A percentile compares a stretch with the other conserved stretches of the same genome.
phyloP scores from a whole-genome alignment of 2,329 filamentous ascomycete genomes.

The Acarospora socialis region DNA sequence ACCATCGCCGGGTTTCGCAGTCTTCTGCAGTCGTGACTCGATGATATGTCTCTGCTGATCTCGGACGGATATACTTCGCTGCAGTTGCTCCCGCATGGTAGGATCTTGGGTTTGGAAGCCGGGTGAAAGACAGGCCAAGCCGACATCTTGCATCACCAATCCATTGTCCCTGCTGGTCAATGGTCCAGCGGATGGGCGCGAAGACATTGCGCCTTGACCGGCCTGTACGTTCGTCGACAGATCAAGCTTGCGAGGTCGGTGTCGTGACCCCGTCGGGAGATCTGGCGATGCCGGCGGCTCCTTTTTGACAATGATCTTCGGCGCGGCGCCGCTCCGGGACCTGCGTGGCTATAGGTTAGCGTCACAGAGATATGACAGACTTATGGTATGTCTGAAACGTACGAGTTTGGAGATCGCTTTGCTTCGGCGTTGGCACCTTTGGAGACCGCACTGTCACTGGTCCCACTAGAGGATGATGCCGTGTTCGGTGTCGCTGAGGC shows the following conservation, averaged over 20 bases:
- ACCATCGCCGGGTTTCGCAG: conserved; percentile 63
- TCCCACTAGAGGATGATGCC: conserved; percentile 21
- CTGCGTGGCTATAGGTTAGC: conserved; percentile 7
- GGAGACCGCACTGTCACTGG: conserved; percentile 22
- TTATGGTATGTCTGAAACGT: too few relatives aligned
- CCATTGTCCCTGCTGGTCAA: conserved; percentile 64
- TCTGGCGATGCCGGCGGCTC: conserved; percentile 71
- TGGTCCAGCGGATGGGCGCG: conserved; percentile 51
- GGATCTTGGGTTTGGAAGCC: conserved; percentile 94
- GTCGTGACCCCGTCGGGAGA: conserved; percentile 40
- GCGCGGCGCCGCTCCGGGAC: conserved; percentile 39
- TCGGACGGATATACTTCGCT: conserved; percentile 81
- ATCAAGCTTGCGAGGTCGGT: conserved; percentile 32
- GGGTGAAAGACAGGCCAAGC: conserved; percentile 83
- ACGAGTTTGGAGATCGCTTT: conserved; percentile 21
- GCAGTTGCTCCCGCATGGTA: conserved; percentile 88
- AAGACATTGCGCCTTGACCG: conserved; percentile 35
- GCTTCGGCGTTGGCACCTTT: conserved; percentile 24
- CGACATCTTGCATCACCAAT: conserved; percentile 78
- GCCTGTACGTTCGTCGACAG: conserved; percentile 29
- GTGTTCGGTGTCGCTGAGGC: conserved; percentile 13
- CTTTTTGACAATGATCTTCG: conserved; percentile 91
- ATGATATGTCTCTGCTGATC: conserved; percentile 94
- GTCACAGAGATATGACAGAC: too few relatives aligned
- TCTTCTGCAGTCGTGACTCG: conserved; percentile 77